A percentile compares a stretch with the other conserved stretches of the same genome.
These are phyloP conservation scores for Rhodamnia rubescens DNA, from an alignment of 345 rosid species.

Conservation along the genomic window DNA sequence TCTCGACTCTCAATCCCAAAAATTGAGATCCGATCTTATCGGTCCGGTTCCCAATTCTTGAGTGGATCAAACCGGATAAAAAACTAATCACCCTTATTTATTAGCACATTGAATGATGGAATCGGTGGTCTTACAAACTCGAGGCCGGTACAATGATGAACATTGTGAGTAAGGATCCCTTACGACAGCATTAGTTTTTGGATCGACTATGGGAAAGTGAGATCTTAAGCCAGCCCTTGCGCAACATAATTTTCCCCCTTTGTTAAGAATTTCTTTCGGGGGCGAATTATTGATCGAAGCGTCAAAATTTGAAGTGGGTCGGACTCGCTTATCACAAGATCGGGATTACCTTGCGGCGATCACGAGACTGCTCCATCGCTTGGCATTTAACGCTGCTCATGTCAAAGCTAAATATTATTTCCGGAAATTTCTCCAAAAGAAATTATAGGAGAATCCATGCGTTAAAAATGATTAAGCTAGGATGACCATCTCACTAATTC, in stretches of 20 bases:
- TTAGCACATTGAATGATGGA: no score
- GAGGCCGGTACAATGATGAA: not conserved
- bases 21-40: no score
- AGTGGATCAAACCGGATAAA: no score
- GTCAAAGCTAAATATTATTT: not conserved
- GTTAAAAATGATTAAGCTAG: no score
- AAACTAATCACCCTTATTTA: no score
- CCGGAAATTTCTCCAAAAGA: not conserved
- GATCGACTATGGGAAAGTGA: accelerated
- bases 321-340: not conserved
- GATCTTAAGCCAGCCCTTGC: accelerated
- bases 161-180: not conserved
- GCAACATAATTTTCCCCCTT: not conserved
- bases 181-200: accelerated
- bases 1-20: no score
- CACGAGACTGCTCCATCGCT: not conserved
- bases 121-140: not conserved
- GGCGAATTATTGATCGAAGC: not conserved
- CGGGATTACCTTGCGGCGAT: not conserved
- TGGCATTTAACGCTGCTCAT: not conserved
- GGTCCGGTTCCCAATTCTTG: no score
- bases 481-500: no score
- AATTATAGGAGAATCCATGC: not conserved
- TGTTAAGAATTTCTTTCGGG: not conserved
- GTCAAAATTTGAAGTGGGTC: not conserved